Percentiles rank a stretch among this genome's conserved stretches.
Evolutionary conservation across 176 grass and related monocot species (phyloP).

Genomic region (Rhynchospora tenuis): DNA sequence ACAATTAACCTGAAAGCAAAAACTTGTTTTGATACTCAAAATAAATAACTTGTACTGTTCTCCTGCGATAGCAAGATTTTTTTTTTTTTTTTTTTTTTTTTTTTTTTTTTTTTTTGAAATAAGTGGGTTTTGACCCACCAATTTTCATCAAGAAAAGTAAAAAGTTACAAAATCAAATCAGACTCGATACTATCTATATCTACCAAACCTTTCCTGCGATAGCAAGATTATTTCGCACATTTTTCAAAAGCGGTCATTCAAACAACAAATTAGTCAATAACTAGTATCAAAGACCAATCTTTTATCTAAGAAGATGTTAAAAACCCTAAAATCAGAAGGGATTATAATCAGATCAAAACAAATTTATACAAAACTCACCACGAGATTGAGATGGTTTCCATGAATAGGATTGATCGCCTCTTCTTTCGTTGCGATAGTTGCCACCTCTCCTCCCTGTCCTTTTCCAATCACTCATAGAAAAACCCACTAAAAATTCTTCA

Average conservation of each 20-base stretch:
- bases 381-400: slow-evolving; percentile 15
- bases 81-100: no score
- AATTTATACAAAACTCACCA: slow-evolving; percentile 7
- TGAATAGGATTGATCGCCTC: slow-evolving; percentile 1
- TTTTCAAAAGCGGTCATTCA: not conserved
- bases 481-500: not conserved
- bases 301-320: not conserved
- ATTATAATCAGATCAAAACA: slow-evolving; percentile 1
- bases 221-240: not conserved
- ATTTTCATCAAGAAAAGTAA: no score
- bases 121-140: no score
- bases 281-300: not conserved
- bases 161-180: no score
- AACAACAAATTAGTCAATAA: not conserved
- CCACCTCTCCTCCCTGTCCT: not conserved
- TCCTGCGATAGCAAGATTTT: not conserved
- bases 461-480: slow-evolving; percentile 5
- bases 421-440: not conserved
- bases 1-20: not conserved
- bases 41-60: not conserved
- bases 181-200: no score
- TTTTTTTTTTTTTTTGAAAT: no score
- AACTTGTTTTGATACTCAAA: not conserved
- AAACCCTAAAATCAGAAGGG: not conserved
- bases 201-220: no score